These are phyloP conservation scores for Rubroboletus satanas DNA, from an alignment of 768 basidiomycete genomes.

Conservation along the genomic window DNA sequence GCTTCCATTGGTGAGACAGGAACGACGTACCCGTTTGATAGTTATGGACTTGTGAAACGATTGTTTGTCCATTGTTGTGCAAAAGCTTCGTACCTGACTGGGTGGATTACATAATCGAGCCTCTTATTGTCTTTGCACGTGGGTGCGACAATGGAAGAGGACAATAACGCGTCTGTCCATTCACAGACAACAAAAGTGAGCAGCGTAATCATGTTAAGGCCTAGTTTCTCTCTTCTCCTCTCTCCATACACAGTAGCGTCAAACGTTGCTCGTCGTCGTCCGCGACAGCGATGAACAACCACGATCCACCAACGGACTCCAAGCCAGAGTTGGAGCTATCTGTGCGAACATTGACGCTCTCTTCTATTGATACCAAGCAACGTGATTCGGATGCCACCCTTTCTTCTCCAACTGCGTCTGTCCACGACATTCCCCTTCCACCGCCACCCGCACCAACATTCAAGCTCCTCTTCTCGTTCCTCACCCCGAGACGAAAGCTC, in stretches of 20 bases:
- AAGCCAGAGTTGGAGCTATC: conserved; percentile 19
- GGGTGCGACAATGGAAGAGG: conserved; percentile 12
- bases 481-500: conserved; percentile 53
- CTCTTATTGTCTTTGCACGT: conserved; percentile 26
- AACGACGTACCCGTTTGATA: neutral
- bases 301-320: conserved; percentile 17
- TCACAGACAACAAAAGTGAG: conserved; percentile 26
- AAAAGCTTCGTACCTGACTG: conserved; percentile 17
- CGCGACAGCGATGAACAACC: conserved; percentile 32
- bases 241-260: conserved; percentile 2
- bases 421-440: conserved; percentile 19
- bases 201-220: neutral
- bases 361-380: conserved; percentile 22
- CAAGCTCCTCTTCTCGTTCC: conserved; percentile 62
- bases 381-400: conserved; percentile 2
- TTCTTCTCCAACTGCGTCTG: conserved; percentile 11
- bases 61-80: conserved; percentile 23
- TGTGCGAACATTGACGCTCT: conserved; percentile 16
- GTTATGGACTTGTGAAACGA: no score
- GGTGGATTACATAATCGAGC: conserved; percentile 6
- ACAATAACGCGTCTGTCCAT: conserved; percentile 18
- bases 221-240: neutral
- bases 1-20: neutral
- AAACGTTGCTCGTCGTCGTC: conserved; percentile 25
- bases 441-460: conserved; percentile 48